A percentile compares a stretch with the other conserved stretches of the same genome.
Evolutionary conservation across 805 yeast species (phyloP).

Genomic region (Candida sithepensis): DNA sequence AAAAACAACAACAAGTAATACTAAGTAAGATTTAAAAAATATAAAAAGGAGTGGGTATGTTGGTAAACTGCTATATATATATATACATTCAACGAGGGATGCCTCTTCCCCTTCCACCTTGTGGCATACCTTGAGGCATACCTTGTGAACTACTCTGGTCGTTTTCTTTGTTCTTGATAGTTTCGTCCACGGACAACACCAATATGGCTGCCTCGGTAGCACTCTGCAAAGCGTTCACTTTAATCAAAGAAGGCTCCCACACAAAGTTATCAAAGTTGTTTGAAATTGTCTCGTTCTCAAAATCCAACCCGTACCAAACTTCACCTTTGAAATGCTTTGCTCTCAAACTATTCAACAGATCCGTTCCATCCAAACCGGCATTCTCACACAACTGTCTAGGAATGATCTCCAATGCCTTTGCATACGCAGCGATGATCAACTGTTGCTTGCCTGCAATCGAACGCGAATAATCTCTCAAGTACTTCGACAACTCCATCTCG

Average conservation of each 20-base stretch:
- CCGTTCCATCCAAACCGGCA: slow-evolving; percentile 99
- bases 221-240: slow-evolving; percentile 86
- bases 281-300: slow-evolving; percentile 75
- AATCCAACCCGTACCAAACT: slow-evolving; percentile 88
- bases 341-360: slow-evolving; percentile 82
- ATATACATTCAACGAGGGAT: slow-evolving; percentile 38
- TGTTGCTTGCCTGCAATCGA: slow-evolving; percentile 96
- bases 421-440: slow-evolving; percentile 85
- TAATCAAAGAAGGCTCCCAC: slow-evolving; percentile 97
- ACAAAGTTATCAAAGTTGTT: slow-evolving; percentile 83
- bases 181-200: slow-evolving; percentile 94
- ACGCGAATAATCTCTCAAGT: slow-evolving; percentile 81
- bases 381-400: slow-evolving; percentile 98
- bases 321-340: slow-evolving; percentile 95
- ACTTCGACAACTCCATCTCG: slow-evolving; percentile 93
- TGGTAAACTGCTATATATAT: background rate
- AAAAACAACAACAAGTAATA: slow-evolving; percentile 1
- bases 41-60: background rate
- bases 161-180: slow-evolving; percentile 70
- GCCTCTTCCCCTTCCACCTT: slow-evolving; percentile 65
- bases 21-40: background rate
- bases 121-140: slow-evolving; percentile 26
- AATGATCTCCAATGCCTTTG: slow-evolving; percentile 90
- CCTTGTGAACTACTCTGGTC: slow-evolving; percentile 35
- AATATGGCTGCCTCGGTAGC: slow-evolving; percentile 97